A percentile compares a stretch with the other conserved stretches of the same genome.
Conservation (phyloP, 2,329 filamentous ascomycete species). For the Neonectria magnoliae region DNA sequence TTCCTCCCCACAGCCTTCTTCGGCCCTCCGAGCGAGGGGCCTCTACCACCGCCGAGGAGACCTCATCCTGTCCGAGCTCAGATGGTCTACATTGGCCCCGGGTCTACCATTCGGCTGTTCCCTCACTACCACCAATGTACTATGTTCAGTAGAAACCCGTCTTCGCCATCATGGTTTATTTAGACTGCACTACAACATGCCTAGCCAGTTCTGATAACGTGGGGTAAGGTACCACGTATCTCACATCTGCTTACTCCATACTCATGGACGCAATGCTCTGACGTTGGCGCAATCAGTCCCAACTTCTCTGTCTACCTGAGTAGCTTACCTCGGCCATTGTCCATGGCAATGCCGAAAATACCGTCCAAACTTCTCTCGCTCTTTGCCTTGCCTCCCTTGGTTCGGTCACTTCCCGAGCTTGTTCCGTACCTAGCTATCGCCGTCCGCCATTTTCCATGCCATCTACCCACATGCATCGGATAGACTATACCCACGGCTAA, state of each 20-base stretch:
- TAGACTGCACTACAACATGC: no score
- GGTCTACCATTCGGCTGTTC: no score
- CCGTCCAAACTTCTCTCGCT: background rate
- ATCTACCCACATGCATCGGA: background rate
- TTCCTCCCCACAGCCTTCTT: background rate
- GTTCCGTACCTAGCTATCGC: conserved; percentile 1
- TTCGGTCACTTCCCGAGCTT: conserved; percentile 36
- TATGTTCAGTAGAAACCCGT: background rate
- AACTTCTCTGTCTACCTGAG: background rate
- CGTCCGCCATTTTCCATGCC: conserved; percentile 6
- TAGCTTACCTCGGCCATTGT: conserved; percentile 33
- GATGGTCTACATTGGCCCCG: background rate
- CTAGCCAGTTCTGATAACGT: no score
- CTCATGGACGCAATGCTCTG: background rate
- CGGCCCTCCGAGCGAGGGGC: conserved; percentile 2
- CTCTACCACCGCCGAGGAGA: background rate
- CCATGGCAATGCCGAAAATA: conserved; percentile 26
- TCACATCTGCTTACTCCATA: background rate
- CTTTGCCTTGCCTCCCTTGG: background rate
- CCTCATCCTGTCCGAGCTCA: background rate
- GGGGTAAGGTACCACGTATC: no score
- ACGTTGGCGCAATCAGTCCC: background rate
- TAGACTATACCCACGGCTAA: no score
- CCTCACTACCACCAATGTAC: no score
- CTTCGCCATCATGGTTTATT: background rate